phyloP scores from a whole-genome alignment of 495 filamentous ascomycete genomes.

The Aspergillus nanangensis region DNA sequence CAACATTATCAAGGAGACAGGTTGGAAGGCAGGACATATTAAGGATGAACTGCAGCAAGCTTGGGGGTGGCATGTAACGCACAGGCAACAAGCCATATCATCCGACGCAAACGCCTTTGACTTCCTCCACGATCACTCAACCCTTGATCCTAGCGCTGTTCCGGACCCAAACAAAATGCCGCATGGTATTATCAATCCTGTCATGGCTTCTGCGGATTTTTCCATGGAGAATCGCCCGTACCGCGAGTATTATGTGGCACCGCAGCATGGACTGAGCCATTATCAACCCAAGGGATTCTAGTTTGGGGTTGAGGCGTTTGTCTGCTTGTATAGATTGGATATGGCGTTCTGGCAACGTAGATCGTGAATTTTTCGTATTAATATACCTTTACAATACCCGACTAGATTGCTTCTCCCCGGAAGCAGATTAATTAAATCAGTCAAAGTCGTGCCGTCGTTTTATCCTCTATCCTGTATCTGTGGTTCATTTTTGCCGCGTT shows the following conservation, averaged over 20 bases:
- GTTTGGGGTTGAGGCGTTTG: neutral
- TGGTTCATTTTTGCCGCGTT: no score
- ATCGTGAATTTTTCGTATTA: no score
- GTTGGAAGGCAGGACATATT: slow-evolving; percentile 69
- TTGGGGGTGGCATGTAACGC: slow-evolving; percentile 67
- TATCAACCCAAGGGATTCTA: neutral
- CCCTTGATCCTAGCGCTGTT: slow-evolving; percentile 17
- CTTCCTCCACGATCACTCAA: slow-evolving; percentile 6
- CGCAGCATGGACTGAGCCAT: slow-evolving; percentile 18
- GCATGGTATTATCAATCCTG: slow-evolving; percentile 56
- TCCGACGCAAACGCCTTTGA: slow-evolving; percentile 8
- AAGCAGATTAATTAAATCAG: no score
- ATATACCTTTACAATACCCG: no score
- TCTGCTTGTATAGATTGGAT: neutral
- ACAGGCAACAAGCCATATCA: slow-evolving; percentile 8
- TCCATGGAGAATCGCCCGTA: slow-evolving; percentile 71
- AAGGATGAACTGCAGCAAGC: slow-evolving; percentile 62
- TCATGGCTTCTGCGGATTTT: slow-evolving; percentile 66
- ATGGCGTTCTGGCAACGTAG: neutral
- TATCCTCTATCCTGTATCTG: no score
- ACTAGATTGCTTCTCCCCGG: no score
- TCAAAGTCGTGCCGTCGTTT: no score
- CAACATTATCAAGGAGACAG: slow-evolving; percentile 68
- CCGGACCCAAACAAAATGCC: slow-evolving; percentile 26
- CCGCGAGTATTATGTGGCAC: slow-evolving; percentile 56